phyloP scores from a whole-genome alignment of 352 stramenopile genomes.

The Phytopythium oedochilum region DNA sequence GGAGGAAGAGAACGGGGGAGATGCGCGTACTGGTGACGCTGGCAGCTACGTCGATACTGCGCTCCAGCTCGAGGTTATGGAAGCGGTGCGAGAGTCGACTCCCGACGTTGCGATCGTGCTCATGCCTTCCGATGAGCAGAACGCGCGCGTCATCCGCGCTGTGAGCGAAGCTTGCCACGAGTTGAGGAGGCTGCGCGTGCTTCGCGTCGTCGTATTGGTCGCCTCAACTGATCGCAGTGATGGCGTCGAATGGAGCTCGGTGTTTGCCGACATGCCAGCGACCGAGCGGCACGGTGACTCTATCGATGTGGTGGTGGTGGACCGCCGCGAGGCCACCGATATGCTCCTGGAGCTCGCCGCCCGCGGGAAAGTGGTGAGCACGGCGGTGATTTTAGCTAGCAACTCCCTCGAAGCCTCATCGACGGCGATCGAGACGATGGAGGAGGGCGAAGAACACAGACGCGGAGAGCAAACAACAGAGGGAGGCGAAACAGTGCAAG shows the following conservation, averaged over 20 bases:
- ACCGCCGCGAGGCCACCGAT: slow-evolving; percentile 54
- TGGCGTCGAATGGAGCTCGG: slow-evolving; percentile 25
- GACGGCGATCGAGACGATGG: slow-evolving; percentile 9
- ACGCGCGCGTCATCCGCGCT: slow-evolving; percentile 46
- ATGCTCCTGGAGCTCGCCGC: slow-evolving; percentile 65
- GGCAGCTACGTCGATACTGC: not conserved
- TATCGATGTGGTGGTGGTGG: slow-evolving; percentile 60
- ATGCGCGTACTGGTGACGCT: not conserved
- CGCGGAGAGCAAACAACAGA: not conserved
- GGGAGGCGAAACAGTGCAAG: not conserved
- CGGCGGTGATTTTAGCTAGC: slow-evolving; percentile 18
- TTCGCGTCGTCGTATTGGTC: slow-evolving; percentile 57
- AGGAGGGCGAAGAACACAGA: slow-evolving; percentile 1
- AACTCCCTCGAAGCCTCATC: not conserved
- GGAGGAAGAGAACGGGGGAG: not conserved
- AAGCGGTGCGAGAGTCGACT: slow-evolving; percentile 22
- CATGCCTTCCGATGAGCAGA: slow-evolving; percentile 54
- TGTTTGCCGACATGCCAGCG: slow-evolving; percentile 50
- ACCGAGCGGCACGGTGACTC: slow-evolving; percentile 52
- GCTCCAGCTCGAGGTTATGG: slow-evolving; percentile 18
- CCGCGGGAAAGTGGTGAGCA: slow-evolving; percentile 60
- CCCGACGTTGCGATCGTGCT: slow-evolving; percentile 58
- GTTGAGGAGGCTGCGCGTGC: slow-evolving; percentile 34
- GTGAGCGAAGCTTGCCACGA: slow-evolving; percentile 43
- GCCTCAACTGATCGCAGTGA: slow-evolving; percentile 17